Conservation (phyloP, 73 alveolate species). For the Symbiodinium pilosum region DNA sequence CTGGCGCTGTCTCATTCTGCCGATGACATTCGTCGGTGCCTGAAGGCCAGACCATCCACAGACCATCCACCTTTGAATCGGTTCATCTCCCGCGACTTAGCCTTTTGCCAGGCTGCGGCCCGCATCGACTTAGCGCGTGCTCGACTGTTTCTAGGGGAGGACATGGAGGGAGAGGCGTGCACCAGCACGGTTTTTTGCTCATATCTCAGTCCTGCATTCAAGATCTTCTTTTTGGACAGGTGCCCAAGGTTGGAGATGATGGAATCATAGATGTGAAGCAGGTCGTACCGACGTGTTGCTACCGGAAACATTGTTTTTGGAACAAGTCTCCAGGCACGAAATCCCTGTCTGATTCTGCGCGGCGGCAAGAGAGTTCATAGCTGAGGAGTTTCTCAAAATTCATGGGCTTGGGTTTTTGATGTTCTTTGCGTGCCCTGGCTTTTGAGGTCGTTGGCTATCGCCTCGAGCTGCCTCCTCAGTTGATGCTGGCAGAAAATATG, state of each 20-base stretch:
- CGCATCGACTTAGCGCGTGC: constrained; percentile 85
- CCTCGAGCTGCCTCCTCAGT: constrained; percentile 29
- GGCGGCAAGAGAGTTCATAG: constrained; percentile 33
- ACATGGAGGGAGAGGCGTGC: constrained; percentile 85
- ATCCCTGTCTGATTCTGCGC: constrained; percentile 85
- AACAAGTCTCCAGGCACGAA: constrained; percentile 45
- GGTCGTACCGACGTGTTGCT: background rate
- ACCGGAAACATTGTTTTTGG: too few relatives aligned
- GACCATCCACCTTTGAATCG: background rate
- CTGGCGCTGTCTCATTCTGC: constrained; percentile 60
- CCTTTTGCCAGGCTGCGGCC: constrained; percentile 48
- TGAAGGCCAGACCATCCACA: background rate
- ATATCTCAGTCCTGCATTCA: background rate
- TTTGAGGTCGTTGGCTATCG: constrained; percentile 85
- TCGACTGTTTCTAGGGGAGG: constrained; percentile 84
- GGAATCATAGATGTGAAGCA: constrained; percentile 64
- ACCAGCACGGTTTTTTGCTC: background rate
- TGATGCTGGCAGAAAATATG: background rate
- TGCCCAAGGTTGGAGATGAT: constrained; percentile 81
- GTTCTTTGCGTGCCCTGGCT: background rate
- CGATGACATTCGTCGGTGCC: constrained; percentile 24
- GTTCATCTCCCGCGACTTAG: too few relatives aligned
- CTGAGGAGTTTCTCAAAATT: background rate
- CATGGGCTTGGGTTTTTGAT: background rate
- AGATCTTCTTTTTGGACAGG: background rate